Evolutionary conservation across 2,329 filamentous ascomycete genomes (phyloP), one percentile per base, ranked within the genome.

Genomic region (Neofusicoccum sp.): DNA sequence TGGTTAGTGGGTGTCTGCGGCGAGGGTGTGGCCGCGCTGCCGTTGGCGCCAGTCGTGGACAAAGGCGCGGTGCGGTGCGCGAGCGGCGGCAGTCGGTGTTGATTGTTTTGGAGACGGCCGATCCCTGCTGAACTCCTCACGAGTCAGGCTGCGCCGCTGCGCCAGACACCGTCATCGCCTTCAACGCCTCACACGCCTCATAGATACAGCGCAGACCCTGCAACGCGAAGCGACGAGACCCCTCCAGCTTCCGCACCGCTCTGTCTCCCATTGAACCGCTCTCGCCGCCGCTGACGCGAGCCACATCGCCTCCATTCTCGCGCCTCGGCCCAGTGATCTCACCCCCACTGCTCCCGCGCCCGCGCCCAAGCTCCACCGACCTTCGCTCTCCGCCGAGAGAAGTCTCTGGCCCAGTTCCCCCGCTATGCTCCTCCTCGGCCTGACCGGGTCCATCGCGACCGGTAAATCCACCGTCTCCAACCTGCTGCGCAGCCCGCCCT

Each of bases 391-490:
- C 51, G n/a, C 24, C 30, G 26, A 20, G n/a, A 9, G 16, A 43
- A 9, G 7, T 20, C 11, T 7, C 34, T n/a, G 3, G 11, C 11
- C 28, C 33, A 43, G 20, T 36, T 12, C 8, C 58, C 14, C 40
- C 40, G 20, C 49, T 62, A 98, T 98, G 95, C 85, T 98, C 51
- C 87, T 99, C 70, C 92, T 99, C 69, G 95, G 95, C 61, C 86
- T 99, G 28, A 99, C 95, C 7, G 95, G 95, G 73, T 96, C 93
- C 63, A 98, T 99, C 72, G 95, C 95, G 63, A 99, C 95, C 5
- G 95, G 95, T 74, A 99, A 99, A 84, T 96, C 93, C 47, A 99
- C 93, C 66, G 92, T 97, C 60, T 96, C 95, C 30, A 82, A 84
- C 40, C 84, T 96, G 67, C 89, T 99, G 69, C 86, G 89, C 54